A percentile compares a stretch with the other conserved stretches of the same genome.
Conservation (phyloP, 257 asterid species). For the Jacaranda mimosifolia region DNA sequence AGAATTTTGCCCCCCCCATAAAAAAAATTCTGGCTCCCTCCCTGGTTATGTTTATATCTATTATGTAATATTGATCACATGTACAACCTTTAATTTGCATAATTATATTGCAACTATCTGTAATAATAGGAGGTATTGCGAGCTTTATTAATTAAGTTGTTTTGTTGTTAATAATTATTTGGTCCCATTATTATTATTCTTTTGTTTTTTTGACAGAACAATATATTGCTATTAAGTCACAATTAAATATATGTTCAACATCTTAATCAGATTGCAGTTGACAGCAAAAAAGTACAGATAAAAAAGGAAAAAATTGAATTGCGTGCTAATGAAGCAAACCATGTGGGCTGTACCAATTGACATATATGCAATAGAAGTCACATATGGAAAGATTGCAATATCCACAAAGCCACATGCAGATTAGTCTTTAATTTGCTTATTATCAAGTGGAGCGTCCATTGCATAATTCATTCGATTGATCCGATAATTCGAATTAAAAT, state of each 20-base stretch:
- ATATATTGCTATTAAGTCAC: not conserved
- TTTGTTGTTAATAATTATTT: not conserved
- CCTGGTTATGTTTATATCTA: too few relatives aligned
- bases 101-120: too few relatives aligned
- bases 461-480: too few relatives aligned
- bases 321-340: slow-evolving; percentile 33
- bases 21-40: too few relatives aligned
- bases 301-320: slow-evolving; percentile 18
- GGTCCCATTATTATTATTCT: not conserved
- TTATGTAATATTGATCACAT: too few relatives aligned
- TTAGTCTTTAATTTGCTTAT: too few relatives aligned
- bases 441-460: too few relatives aligned
- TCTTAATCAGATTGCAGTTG: slow-evolving; percentile 15
- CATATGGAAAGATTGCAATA: slow-evolving; percentile 4
- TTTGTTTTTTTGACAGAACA: not conserved
- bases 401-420: slow-evolving; percentile 28
- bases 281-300: slow-evolving; percentile 15
- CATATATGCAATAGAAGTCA: not conserved
- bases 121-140: too few relatives aligned
- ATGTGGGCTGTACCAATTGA: slow-evolving; percentile 28
- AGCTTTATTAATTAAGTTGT: not conserved
- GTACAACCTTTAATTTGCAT: too few relatives aligned
- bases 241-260: slow-evolving; percentile 8
- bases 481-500: too few relatives aligned
- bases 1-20: too few relatives aligned